Conservation (phyloP, 2,329 filamentous ascomycete species). For the Botrytis pseudocinerea region DNA sequence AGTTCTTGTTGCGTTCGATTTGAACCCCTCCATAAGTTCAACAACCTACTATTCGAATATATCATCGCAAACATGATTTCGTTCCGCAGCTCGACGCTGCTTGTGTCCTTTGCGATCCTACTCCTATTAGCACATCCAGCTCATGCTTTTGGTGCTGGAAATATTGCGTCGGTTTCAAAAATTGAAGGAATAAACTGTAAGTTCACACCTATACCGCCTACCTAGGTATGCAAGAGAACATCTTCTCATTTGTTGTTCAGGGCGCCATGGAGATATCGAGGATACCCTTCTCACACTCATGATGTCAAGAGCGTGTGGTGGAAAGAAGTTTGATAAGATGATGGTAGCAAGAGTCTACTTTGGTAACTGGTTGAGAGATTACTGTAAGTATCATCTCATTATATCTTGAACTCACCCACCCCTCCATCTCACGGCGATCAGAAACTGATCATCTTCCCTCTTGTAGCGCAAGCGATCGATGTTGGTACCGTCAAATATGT, state of each 20-base stretch:
- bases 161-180: slow-evolving; percentile 78
- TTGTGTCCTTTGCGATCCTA: slow-evolving; percentile 54
- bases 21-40: slow-evolving; percentile 22
- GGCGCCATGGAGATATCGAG: slow-evolving; percentile 90
- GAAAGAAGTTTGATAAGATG: slow-evolving; percentile 86
- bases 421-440: not conserved
- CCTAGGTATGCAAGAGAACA: no score
- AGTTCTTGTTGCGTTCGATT: slow-evolving; percentile 8
- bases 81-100: slow-evolving; percentile 34
- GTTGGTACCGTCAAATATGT: slow-evolving; percentile 90
- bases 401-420: not conserved
- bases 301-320: slow-evolving; percentile 60
- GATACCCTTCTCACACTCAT: slow-evolving; percentile 76
- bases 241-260: slow-evolving; percentile 42
- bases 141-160: slow-evolving; percentile 82
- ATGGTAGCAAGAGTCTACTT: slow-evolving; percentile 91
- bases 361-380: slow-evolving; percentile 92
- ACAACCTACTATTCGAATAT: slow-evolving; percentile 2
- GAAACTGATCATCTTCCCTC: not conserved
- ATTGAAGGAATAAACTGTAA: slow-evolving; percentile 81
- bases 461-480: slow-evolving; percentile 75
- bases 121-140: slow-evolving; percentile 67
- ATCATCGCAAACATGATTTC: slow-evolving; percentile 34
- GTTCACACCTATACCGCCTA: slow-evolving; percentile 35
- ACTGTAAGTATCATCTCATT: slow-evolving; percentile 50